Evolutionary conservation across 768 basidiomycete species (phyloP).

Genomic region (Rickenella mellea): DNA sequence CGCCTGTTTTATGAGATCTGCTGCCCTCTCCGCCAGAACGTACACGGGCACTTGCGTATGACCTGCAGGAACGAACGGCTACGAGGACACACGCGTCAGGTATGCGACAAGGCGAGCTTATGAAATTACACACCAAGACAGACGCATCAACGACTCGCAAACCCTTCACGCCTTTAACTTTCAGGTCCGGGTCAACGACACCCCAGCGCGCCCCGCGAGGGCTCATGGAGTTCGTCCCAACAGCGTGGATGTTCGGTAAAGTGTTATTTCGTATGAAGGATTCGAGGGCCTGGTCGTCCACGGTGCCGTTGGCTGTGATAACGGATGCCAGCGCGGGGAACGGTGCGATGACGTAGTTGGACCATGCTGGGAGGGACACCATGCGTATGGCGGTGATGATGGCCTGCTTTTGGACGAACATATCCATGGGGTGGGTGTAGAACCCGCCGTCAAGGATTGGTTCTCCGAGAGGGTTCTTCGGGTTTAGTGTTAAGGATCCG

Average conservation of each 20-base stretch:
- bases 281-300: slow-evolving; percentile 6
- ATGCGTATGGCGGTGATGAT: slow-evolving; percentile 1
- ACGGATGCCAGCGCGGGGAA: slow-evolving; percentile 3
- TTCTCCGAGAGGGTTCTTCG: slow-evolving; percentile 10
- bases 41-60: slow-evolving; percentile 8
- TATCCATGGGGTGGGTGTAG: too few species aligned
- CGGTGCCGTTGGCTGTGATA: too few species aligned
- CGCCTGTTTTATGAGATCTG: slow-evolving; percentile 7
- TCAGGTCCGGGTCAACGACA: slow-evolving; percentile 28
- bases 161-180: slow-evolving; percentile 30
- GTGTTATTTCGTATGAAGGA: slow-evolving; percentile 1
- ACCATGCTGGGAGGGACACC: slow-evolving; percentile 4
- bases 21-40: slow-evolving; percentile 9
- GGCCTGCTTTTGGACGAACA: slow-evolving; percentile 15
- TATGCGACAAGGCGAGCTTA: not conserved
- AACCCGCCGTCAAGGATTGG: slow-evolving; percentile 14
- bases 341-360: slow-evolving; percentile 2
- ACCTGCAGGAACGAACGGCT: slow-evolving; percentile 7
- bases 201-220: slow-evolving; percentile 19
- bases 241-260: slow-evolving; percentile 2
- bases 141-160: slow-evolving; percentile 24
- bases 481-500: slow-evolving; percentile 10
- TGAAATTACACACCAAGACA: slow-evolving; percentile 7
- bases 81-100: not conserved
- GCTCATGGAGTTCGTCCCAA: slow-evolving; percentile 27